Percentiles rank a stretch among this genome's conserved stretches.
phyloP scores from a whole-genome alignment of 2,329 filamentous ascomycete genomes.

The Ophiocordyceps camponoti-leonardi region DNA sequence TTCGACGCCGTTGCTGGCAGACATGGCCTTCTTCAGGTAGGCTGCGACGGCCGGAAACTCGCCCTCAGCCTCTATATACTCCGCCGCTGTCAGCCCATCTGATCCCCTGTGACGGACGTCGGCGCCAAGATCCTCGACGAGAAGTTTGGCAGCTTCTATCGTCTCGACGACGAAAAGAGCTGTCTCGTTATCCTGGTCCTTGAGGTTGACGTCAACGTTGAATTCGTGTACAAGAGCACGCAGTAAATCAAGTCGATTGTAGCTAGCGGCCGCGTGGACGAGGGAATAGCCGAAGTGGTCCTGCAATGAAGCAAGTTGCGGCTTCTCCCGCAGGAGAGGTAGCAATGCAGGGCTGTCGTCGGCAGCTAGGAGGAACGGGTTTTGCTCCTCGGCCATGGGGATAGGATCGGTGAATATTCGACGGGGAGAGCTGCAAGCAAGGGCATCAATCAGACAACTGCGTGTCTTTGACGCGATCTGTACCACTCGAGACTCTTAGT shows the following conservation, averaged over 20 bases:
- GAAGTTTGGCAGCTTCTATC: constrained; percentile 54
- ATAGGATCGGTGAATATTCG: not conserved
- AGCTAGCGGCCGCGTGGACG: constrained; percentile 82
- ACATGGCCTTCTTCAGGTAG: constrained; percentile 38
- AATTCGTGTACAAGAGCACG: constrained; percentile 60
- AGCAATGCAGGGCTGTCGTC: constrained; percentile 64
- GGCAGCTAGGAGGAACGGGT: constrained; percentile 61
- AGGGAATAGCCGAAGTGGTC: constrained; percentile 91
- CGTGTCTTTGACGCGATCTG: too few relatives aligned
- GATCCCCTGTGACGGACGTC: constrained; percentile 48
- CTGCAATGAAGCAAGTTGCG: constrained; percentile 59
- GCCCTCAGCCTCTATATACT: constrained; percentile 64
- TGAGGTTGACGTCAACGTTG: constrained; percentile 60
- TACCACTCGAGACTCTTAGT: too few relatives aligned
- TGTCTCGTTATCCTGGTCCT: constrained; percentile 84
- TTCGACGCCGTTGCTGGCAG: constrained; percentile 8
- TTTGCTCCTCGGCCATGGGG: constrained; percentile 36
- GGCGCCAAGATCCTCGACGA: constrained; percentile 70
- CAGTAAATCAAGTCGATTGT: constrained; percentile 70
- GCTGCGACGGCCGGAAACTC: constrained; percentile 60
- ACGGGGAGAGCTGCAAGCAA: too few relatives aligned
- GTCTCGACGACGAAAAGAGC: constrained; percentile 88
- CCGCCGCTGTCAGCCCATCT: constrained; percentile 63
- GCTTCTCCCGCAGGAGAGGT: constrained; percentile 54
- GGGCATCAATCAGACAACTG: too few relatives aligned